Evolutionary conservation across 345 rosid species (phyloP).

Genomic region (Mallotus nudiflorus): DNA sequence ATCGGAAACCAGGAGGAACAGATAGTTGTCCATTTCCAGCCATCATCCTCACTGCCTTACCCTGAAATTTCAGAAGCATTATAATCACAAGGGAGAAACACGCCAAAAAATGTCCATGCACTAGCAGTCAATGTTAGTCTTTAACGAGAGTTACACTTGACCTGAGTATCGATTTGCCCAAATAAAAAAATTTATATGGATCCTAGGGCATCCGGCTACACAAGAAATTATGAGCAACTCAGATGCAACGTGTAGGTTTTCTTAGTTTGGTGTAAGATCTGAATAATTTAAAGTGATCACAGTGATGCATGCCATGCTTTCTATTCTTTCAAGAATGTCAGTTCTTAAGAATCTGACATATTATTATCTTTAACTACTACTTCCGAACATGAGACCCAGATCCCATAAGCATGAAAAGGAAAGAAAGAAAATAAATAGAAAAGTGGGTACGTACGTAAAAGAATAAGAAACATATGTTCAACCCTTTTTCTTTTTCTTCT

Average conservation of each 20-base stretch:
- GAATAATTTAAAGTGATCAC: not conserved
- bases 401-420: not conserved
- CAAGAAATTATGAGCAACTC: too few relatives aligned
- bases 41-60: slow-evolving; percentile 37
- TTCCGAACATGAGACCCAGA: not conserved
- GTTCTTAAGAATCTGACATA: not conserved
- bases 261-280: too few relatives aligned
- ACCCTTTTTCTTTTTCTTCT: not conserved
- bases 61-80: slow-evolving; percentile 1
- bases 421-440: not conserved
- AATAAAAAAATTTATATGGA: too few relatives aligned
- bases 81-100: not conserved
- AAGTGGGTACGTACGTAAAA: not conserved
- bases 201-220: too few relatives aligned
- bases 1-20: slow-evolving; percentile 96
- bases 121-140: too few relatives aligned
- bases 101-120: too few relatives aligned
- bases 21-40: slow-evolving; percentile 66
- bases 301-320: slow-evolving; percentile 5
- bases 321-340: not conserved
- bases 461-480: not conserved
- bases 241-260: too few relatives aligned
- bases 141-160: too few relatives aligned
- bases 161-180: too few relatives aligned
- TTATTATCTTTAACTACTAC: not conserved